Evolutionary conservation across 305 asterid genomes (phyloP), one percentile per base, ranked within the genome.

Genomic region (Fraxinus velutina): DNA sequence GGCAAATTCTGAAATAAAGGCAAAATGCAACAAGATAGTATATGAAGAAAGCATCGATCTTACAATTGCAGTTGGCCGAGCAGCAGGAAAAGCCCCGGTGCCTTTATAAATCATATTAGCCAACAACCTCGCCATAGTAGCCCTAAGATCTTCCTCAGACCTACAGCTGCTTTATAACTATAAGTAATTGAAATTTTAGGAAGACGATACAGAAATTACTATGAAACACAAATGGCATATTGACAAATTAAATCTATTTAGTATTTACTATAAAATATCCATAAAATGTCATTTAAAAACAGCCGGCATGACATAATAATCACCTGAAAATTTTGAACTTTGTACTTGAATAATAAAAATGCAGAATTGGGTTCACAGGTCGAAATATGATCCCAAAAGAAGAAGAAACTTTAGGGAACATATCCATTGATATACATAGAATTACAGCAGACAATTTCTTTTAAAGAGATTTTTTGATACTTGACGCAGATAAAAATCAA

Each of bases 91-190:
- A 75, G 88, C 88, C 0, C 85, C 82, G 77, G 85, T 52, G 81
- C 93, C 85, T 87, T 80, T 93, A 81, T 81, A 83, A 33, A 92
- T 79, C 39, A 90, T 78, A 79, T 81, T 85, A 78, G 97, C 90
- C 90, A 93, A 79, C 22, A 89, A 89, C 84, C 94, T 90, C 22
- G 91, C 93, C 97, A 94, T 94, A 13, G 64, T 50, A 33, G 70
- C 66, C 73, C 80, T 0, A 8, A 76, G 21, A 52, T 37, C 50
- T 57, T 12, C n/a, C 32, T 76, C 77, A 32, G 47, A 75, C 72
- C 44, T 33, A 44, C 75, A 73, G 84, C 85, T 79, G 84, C 80
- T 74, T 2, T 3, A 13, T 19, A 37, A 33, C 22, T 36, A 37
- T 37, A 0, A 27, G 21, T 5, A 13, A 13, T 71, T 15, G 9